phyloP scores from a whole-genome alignment of 2,329 filamentous ascomycete species.

The Alternaria sp. region DNA sequence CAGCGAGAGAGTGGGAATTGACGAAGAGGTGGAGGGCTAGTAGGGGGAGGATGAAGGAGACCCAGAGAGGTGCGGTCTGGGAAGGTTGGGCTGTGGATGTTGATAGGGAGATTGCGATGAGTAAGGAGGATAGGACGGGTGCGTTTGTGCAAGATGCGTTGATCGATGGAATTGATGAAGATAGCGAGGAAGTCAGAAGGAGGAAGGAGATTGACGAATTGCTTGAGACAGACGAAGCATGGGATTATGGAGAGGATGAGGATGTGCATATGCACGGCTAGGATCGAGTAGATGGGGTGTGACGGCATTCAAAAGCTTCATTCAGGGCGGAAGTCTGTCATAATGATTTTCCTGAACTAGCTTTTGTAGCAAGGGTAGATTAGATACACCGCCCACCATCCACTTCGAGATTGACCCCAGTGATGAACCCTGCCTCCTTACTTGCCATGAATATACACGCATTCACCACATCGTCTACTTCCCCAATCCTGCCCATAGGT shows the following conservation, averaged over 20 bases:
- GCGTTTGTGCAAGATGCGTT: slow-evolving; percentile 5
- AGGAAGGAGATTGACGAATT: slow-evolving; percentile 31
- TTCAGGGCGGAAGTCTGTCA: neutral
- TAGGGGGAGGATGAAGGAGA: slow-evolving; percentile 29
- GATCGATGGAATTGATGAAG: slow-evolving; percentile 10
- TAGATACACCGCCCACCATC: slow-evolving; percentile 52
- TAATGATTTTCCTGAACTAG: neutral
- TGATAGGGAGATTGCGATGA: slow-evolving; percentile 30
- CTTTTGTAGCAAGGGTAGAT: neutral
- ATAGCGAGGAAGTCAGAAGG: slow-evolving; percentile 18
- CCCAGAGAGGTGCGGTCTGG: slow-evolving; percentile 40
- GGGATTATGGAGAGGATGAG: slow-evolving; percentile 1
- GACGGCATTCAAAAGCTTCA: neutral
- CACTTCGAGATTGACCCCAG: slow-evolving; percentile 58
- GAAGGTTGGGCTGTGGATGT: slow-evolving; percentile 42
- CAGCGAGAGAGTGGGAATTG: slow-evolving; percentile 32
- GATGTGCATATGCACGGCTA: neutral
- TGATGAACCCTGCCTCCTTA: slow-evolving; percentile 67
- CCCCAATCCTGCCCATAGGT: slow-evolving; percentile 67
- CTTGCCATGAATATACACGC: slow-evolving; percentile 66
- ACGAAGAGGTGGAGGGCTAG: slow-evolving; percentile 43
- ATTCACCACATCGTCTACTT: slow-evolving; percentile 67
- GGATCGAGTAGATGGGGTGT: neutral
- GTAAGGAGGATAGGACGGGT: slow-evolving; percentile 28
- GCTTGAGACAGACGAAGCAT: slow-evolving; percentile 26